These are phyloP conservation scores for Russula sp. DNA, from an alignment of 768 basidiomycete genomes.

Conservation along the genomic window DNA sequence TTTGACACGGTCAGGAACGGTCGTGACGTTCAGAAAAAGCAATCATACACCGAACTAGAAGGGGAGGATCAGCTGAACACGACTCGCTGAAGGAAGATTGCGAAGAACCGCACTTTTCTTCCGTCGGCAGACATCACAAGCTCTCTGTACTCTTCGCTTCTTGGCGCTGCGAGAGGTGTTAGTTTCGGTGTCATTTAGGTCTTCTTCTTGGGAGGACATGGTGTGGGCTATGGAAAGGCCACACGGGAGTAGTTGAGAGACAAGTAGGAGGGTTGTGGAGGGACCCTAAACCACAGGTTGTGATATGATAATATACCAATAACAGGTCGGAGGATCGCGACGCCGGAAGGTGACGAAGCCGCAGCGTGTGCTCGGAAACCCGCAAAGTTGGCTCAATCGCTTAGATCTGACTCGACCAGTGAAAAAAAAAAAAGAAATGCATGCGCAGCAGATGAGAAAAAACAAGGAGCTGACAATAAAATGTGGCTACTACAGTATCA, in stretches of 20 bases:
- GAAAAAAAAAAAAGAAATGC: conserved; percentile 9
- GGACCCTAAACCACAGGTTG: conserved; percentile 19
- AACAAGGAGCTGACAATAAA: too few relatives aligned
- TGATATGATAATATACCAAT: neutral
- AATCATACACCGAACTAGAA: conserved; percentile 60
- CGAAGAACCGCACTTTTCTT: conserved; percentile 65
- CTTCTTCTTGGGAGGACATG: conserved; percentile 70
- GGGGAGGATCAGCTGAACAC: conserved; percentile 16
- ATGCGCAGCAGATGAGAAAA: too few relatives aligned
- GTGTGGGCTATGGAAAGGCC: neutral
- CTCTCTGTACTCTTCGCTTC: conserved; percentile 71
- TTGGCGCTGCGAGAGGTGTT: conserved; percentile 45
- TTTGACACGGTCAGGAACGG: neutral
- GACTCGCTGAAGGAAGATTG: conserved; percentile 11
- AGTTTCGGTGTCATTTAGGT: conserved; percentile 48
- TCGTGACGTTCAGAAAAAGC: neutral
- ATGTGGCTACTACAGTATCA: too few relatives aligned
- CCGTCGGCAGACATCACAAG: conserved; percentile 78
- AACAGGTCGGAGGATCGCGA: neutral
- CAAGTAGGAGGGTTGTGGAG: neutral
- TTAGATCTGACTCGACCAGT: conserved; percentile 11
- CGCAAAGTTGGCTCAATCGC: neutral
- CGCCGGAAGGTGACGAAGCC: conserved; percentile 13
- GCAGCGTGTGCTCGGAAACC: neutral
- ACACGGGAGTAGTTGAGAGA: neutral